Conservation (phyloP, 768 basidiomycete species). For the Kwoniella dendrophila region DNA sequence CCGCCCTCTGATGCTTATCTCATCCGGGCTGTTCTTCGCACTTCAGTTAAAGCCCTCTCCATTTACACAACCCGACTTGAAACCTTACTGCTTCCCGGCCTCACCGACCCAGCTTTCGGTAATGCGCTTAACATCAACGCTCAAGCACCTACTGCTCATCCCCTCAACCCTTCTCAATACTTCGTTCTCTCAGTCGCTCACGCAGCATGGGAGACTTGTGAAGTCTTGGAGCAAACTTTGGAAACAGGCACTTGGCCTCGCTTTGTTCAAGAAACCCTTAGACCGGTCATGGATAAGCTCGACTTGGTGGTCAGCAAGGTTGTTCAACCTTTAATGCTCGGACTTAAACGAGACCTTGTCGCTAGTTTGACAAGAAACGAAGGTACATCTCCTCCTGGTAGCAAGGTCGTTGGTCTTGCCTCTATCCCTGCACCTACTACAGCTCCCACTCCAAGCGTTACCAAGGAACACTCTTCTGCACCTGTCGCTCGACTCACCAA, state of each 20-base stretch:
- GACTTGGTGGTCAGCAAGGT: conserved; percentile 54
- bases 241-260: conserved; percentile 51
- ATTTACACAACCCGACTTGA: conserved; percentile 63
- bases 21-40: conserved; percentile 53
- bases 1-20: conserved; percentile 54
- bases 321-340: conserved; percentile 48
- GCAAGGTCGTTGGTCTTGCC: conserved; percentile 42
- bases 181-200: conserved; percentile 54
- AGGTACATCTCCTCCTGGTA: conserved; percentile 44
- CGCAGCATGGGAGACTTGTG: conserved; percentile 56
- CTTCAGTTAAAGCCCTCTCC: conserved; percentile 49
- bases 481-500: conserved; percentile 39
- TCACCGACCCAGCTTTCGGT: conserved; percentile 77
- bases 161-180: conserved; percentile 50
- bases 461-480: conserved; percentile 33
- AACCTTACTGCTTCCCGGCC: conserved; percentile 73
- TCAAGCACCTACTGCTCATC: conserved; percentile 24
- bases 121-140: conserved; percentile 74
- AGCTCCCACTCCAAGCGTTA: conserved; percentile 17
- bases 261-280: conserved; percentile 51
- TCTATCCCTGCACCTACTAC: conserved; percentile 35
- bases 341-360: conserved; percentile 48
- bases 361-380: conserved; percentile 37
- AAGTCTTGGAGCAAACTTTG: conserved; percentile 53
- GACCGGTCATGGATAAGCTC: conserved; percentile 56